Evolutionary conservation across 306 rosid genomes (phyloP).

Genomic region (Vigna unguiculata): DNA sequence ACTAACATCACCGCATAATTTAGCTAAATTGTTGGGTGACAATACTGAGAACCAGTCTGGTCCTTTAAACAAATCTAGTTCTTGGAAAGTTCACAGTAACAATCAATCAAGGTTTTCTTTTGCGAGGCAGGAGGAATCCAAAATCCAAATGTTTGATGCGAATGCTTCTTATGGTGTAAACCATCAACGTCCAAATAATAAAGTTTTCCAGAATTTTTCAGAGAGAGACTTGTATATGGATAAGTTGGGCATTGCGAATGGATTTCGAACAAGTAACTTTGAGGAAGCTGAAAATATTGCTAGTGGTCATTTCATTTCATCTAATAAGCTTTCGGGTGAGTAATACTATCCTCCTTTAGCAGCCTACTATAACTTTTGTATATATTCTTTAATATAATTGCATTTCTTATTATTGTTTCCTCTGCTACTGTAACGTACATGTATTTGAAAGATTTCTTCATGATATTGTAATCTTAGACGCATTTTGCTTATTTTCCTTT

Average conservation of each 20-base stretch:
- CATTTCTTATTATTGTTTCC: not conserved
- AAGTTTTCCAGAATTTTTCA: slow-evolving; percentile 58
- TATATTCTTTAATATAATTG: not conserved
- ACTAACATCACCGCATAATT: slow-evolving; percentile 72
- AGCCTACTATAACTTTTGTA: not conserved
- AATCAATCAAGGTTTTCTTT: slow-evolving; percentile 95
- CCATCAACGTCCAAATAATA: slow-evolving; percentile 61
- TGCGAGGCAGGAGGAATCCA: slow-evolving; percentile 89
- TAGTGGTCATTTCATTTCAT: slow-evolving; percentile 48
- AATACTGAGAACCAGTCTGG: slow-evolving; percentile 57
- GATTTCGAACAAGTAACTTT: slow-evolving; percentile 55
- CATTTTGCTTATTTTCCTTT: slow-evolving; percentile 3
- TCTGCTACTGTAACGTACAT: slow-evolving; percentile 22
- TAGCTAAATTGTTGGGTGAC: slow-evolving; percentile 79
- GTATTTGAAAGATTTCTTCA: not conserved
- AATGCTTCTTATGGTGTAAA: slow-evolving; percentile 62
- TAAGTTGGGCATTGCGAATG: slow-evolving; percentile 66
- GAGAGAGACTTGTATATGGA: slow-evolving; percentile 67
- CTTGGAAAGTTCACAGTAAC: slow-evolving; percentile 82
- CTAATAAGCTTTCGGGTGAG: slow-evolving; percentile 81
- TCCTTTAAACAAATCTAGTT: slow-evolving; percentile 61
- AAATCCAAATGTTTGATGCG: slow-evolving; percentile 59
- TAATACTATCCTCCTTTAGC: slow-evolving; percentile 26
- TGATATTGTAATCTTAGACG: not conserved
- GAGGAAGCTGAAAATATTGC: slow-evolving; percentile 72